Evolutionary conservation across 2,329 filamentous ascomycete genomes (phyloP), one percentile per base, ranked within the genome.

Genomic region (Huntiella bhutanensis): DNA sequence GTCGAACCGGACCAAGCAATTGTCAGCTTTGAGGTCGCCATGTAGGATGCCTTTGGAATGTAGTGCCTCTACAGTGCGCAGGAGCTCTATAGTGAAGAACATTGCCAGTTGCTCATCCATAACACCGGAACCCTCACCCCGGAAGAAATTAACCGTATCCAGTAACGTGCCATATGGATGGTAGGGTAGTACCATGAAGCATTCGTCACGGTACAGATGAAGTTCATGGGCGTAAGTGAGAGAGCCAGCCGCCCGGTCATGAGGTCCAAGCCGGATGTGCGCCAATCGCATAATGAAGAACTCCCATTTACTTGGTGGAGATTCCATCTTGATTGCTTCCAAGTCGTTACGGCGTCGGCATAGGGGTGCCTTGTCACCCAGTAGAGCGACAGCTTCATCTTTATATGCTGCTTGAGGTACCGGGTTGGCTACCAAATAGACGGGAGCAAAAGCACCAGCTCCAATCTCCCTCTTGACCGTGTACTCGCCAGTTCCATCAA

Each of bases 281-380:
- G 82, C 77, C 47, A 85, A 74, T 1, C 84, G 80, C 66, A 96
- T 85, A 61, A 98, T 92, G 62, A 94, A 82, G 58, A 96, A 98
- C 58, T 98, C 91, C 91, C 91, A 98, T 0, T 82, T 71, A 4
- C 78, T 81, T 0, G 88, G 83, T 1, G 87, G 85, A 32, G 81
- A 74, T 63, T 98, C 91, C 76, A 94, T 87, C 62, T 98, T 98
- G 54, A 98, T 69, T 1, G 91, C 91, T 60, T 95, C 86, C 4
- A 91, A 69, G 1, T 66, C 52, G 38, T 66, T 65, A 37, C 82
- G 75, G 40, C 66, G 64, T 33, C 7, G 68, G 56, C n/a, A 72
- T 66, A 55, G 79, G 75, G 10, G 68, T 62, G 28, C 76, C 71
- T 55, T 74, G 4, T 42, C 77, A 47, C 77, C 75, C 71, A 81